Evolutionary conservation across 2,329 filamentous ascomycete species (phyloP).

Genomic region (Parascedosporium putredinis): DNA sequence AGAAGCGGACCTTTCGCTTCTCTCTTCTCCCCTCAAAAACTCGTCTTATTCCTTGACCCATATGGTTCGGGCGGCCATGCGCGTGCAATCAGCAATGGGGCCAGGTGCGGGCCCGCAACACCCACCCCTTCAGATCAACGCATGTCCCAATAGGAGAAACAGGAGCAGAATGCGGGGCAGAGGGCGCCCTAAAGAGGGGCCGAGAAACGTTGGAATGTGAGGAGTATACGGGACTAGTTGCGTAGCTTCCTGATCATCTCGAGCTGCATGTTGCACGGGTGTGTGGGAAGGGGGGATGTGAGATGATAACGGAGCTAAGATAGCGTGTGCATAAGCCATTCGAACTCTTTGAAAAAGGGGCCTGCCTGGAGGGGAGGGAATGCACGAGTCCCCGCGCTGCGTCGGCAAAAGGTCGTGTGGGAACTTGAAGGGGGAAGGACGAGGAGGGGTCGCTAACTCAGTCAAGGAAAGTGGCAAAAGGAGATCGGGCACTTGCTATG

Average conservation of each 20-base stretch:
- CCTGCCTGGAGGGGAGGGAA: too few species aligned
- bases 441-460: not conserved
- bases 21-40: not conserved
- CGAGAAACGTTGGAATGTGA: not conserved
- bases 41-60: not conserved
- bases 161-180: too few species aligned
- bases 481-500: not conserved
- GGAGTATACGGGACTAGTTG: not conserved
- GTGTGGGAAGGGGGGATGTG: not conserved
- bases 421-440: not conserved
- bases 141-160: too few species aligned
- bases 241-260: not conserved
- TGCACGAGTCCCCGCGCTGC: too few species aligned
- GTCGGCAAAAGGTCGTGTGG: too few species aligned
- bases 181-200: too few species aligned
- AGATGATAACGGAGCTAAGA: not conserved
- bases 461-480: not conserved
- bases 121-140: too few species aligned
- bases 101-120: too few species aligned
- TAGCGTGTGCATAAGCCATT: not conserved
- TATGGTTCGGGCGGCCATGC: too few species aligned
- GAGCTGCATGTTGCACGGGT: not conserved
- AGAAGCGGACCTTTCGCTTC: not conserved
- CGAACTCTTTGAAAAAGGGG: too few species aligned
- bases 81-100: too few species aligned